Evolutionary conservation across 257 asterid genomes (phyloP).

Genomic region (Thymus quinquecostatus): DNA sequence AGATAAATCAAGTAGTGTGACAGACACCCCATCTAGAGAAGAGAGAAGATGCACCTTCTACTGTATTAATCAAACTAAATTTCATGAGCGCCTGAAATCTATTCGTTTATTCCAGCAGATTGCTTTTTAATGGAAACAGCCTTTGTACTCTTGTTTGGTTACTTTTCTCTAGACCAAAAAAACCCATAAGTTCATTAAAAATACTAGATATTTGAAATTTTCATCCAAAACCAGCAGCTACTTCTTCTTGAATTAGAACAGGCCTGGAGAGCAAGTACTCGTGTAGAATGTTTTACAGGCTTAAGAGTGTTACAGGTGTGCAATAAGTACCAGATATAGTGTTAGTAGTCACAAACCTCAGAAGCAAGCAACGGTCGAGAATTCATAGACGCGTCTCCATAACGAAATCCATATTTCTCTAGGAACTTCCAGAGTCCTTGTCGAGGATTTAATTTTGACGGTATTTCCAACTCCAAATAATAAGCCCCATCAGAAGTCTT

Average conservation of each 20-base stretch:
- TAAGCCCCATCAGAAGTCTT: constrained; percentile 79
- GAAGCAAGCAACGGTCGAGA: constrained; percentile 83
- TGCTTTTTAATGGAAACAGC: background rate
- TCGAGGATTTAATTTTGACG: constrained; percentile 48
- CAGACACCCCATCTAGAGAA: constrained; percentile 1
- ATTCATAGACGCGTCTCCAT: constrained; percentile 42
- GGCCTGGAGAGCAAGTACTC: background rate
- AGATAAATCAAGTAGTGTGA: constrained; percentile 9
- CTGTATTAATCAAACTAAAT: constrained; percentile 1
- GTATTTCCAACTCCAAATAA: constrained; percentile 73
- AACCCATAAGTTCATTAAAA: background rate
- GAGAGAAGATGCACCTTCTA: background rate
- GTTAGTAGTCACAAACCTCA: constrained; percentile 53
- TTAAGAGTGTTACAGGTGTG: no score
- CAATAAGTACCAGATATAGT: background rate
- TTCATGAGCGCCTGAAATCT: background rate
- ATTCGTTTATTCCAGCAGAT: no score
- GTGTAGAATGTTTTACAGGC: background rate
- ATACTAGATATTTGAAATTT: background rate
- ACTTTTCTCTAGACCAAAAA: constrained; percentile 13
- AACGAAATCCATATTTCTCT: constrained; percentile 80
- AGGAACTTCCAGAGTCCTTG: constrained; percentile 73
- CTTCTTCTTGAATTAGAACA: constrained; percentile 1
- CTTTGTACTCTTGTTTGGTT: background rate
- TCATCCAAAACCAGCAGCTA: constrained; percentile 2